Evolutionary conservation across 805 yeast species (phyloP).

Genomic region (Alloascoidea africana): DNA sequence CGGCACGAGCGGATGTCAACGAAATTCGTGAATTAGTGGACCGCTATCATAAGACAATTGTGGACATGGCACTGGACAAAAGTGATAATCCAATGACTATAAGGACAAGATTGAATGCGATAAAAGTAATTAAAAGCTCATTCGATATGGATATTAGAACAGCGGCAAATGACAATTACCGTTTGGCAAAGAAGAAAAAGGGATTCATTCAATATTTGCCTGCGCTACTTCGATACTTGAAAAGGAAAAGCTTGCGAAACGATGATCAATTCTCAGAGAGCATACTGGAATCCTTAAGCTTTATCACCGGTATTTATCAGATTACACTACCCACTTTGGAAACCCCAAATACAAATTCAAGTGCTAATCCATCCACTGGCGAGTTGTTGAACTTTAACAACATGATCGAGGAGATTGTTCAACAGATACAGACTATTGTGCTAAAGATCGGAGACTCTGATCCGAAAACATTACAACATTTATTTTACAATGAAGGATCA

Average conservation of each 20-base stretch:
- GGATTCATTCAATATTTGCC: not conserved
- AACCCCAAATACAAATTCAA: not conserved
- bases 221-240: not conserved
- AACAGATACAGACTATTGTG: not conserved
- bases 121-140: not conserved
- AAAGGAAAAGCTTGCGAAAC: not conserved
- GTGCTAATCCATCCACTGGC: not conserved
- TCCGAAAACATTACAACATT: not conserved
- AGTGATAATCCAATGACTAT: not conserved
- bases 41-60: not conserved
- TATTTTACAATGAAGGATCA: not conserved
- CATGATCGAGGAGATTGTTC: not conserved
- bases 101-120: not conserved
- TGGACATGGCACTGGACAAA: not conserved
- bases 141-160: not conserved
- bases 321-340: not conserved
- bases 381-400: not conserved
- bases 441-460: conserved; percentile 1
- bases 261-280: not conserved
- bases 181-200: not conserved
- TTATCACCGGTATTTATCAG: not conserved
- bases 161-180: not conserved
- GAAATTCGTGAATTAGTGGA: not conserved
- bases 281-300: not conserved
- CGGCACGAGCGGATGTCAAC: not conserved